Percentiles rank a stretch among this genome's conserved stretches.
Evolutionary conservation across 805 yeast species (phyloP).

Genomic region (Metschnikowia lochheadii): DNA sequence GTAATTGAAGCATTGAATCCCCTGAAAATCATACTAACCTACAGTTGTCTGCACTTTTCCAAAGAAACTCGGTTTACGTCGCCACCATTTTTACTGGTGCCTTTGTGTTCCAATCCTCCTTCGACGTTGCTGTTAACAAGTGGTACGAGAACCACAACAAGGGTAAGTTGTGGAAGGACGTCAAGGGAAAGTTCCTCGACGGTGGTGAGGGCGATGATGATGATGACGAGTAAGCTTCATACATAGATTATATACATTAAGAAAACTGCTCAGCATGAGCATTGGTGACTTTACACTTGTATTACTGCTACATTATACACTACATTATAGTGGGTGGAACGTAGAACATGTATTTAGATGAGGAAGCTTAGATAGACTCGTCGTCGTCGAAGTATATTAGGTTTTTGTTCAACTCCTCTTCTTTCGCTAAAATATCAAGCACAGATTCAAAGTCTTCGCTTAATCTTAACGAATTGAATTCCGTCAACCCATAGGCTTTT

Average conservation of each 20-base stretch:
- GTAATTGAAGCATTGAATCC: not conserved
- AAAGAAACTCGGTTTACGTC: slow-evolving; percentile 88
- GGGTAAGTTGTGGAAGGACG: slow-evolving; percentile 84
- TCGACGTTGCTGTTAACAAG: slow-evolving; percentile 60
- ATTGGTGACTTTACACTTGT: not conserved
- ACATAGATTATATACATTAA: slow-evolving; percentile 1
- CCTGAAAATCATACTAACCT: slow-evolving; percentile 18
- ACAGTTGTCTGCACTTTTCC: slow-evolving; percentile 34
- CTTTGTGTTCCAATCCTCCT: slow-evolving; percentile 77
- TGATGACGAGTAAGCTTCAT: slow-evolving; percentile 44
- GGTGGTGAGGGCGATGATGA: slow-evolving; percentile 49
- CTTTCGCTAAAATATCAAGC: slow-evolving; percentile 8
- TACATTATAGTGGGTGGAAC: not conserved
- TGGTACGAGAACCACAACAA: slow-evolving; percentile 78
- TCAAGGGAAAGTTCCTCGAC: slow-evolving; percentile 53
- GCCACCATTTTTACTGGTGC: slow-evolving; percentile 80
- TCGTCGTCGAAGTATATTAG: not conserved
- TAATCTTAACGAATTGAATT: slow-evolving; percentile 7
- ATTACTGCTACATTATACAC: not conserved
- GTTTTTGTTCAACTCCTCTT: not conserved
- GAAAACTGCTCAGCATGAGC: not conserved
- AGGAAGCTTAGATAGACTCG: not conserved
- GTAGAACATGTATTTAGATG: too few relatives aligned
- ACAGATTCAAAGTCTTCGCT: slow-evolving; percentile 13
- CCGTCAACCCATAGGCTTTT: slow-evolving; percentile 15